Base-by-base conservation (phyloP, 495 filamentous ascomycete genomes). In the Tuber aestivum region DNA sequence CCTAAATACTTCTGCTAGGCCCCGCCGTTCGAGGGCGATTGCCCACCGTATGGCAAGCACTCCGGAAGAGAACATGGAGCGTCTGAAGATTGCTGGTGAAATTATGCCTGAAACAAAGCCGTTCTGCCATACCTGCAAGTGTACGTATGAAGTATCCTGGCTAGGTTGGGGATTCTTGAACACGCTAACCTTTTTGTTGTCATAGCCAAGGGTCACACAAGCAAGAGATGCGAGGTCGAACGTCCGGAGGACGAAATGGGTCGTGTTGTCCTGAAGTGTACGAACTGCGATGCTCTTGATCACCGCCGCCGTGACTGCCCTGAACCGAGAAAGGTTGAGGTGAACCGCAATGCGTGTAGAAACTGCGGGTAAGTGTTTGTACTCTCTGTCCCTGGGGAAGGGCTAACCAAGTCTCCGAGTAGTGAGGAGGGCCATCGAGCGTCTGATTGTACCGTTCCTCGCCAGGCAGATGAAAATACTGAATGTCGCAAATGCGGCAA, bases 401-500 rank as follows among this genome's bases (percentile, higher is more conserved):
- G 27, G 45, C 70, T 85, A 44, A 73, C 45, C 32, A 41, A 72
- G 40, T 38, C 74, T 56, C 44, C 1, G 37, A 75, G n/a, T 70
- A 87, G 86, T 45, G 83, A 91, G 75, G 85, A 86, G 41, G 88
- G 89, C 6, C 92, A 93, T 77, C 86, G 84, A 23, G 85, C 88
- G 20, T 81, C 85, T 23, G 91, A 92, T 2, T 93, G 91, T 77
- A 83, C 90, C 0, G 86, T 96, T 83, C 92, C 92, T 40, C 91
- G 90, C 41, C 90, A 89, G 72, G 89, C 91, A 37, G 75, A 79
- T 61, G 89, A 87, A 23, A 87, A 87, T 72, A 89, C 96, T 5
- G 93, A 97, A 83, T 97, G 94, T 83, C 90, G 90, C 70, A 90
- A 90, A 69, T 96, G 94, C 84, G 86, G 87, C 48, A 86, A 92